Evolutionary conservation across 257 asterid species (phyloP).

Genomic region (Eustoma russellianum): DNA sequence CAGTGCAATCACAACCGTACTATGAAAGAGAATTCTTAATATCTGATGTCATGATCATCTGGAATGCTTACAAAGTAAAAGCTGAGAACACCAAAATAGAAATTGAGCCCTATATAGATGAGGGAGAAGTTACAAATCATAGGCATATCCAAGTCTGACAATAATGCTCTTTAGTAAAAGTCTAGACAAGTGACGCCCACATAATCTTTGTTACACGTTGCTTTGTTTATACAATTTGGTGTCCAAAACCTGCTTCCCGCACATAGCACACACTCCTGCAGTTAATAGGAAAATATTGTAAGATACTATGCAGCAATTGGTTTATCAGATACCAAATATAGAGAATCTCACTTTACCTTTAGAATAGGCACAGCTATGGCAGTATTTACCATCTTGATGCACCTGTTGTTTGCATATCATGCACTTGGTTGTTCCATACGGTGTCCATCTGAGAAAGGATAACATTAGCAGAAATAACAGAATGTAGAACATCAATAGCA

Average conservation of each 20-base stretch:
- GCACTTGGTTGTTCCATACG: constrained; percentile 85
- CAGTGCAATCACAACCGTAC: too few relatives aligned
- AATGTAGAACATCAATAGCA: neutral
- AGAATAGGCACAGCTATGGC: constrained; percentile 97
- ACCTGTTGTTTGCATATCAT: constrained; percentile 95
- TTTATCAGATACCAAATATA: neutral
- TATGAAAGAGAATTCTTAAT: too few relatives aligned
- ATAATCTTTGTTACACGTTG: constrained; percentile 46
- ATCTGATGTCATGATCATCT: too few relatives aligned
- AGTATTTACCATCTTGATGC: constrained; percentile 93
- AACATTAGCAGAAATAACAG: neutral
- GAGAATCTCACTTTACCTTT: constrained; percentile 44
- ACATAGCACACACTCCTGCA: constrained; percentile 99
- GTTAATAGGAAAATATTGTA: constrained; percentile 8
- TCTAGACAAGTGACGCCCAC: neutral
- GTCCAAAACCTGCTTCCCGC: constrained; percentile 98
- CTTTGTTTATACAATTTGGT: constrained; percentile 95
- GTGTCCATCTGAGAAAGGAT: constrained; percentile 70
- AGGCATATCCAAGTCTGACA: neutral
- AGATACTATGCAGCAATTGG: neutral
- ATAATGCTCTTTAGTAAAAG: constrained; percentile 1
- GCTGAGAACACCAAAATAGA: too few relatives aligned
- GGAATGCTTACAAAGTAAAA: too few relatives aligned
- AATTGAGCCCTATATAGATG: too few relatives aligned
- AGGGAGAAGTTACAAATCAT: neutral